Base-by-base conservation (phyloP, 371 early-diverging fungal genomes). In the Rhizopus stolonifer region DNA sequence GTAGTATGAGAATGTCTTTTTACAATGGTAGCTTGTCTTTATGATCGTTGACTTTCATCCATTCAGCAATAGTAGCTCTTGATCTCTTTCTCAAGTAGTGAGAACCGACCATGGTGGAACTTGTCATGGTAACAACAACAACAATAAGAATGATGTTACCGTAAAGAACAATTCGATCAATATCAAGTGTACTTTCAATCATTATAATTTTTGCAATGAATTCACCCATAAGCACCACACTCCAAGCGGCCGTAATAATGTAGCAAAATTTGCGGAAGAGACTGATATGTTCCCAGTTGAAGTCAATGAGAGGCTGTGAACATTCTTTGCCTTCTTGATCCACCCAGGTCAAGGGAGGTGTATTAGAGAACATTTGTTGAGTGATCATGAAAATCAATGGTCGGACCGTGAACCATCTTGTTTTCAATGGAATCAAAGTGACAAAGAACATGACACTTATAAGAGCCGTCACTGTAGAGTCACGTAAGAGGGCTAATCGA, bases 371-470 rank as follows among this genome's bases (percentile, higher is more conserved):
- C 22, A 50, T 22, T 29, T 50, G 50, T 14, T 49, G 50, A n/a
- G 59, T 63, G 33, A 69, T 57, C 29, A 65, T 36, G 50, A 39
- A 66, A 5, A 72, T 62, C 40, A 77, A 26, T 1, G 78, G 80
- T 13, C 60, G 53, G 17, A 67, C 34, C 1, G 32, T 50, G 23
- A 74, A 62, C 61, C 71, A 67, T 29, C 55, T 54, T 8, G 72
- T 72, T 14, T 45, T 34, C 40, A 77, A 22, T 6, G 81, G 81
- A 8, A 76, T 58, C 6, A 80, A 34, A 2, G 78, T 70, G 10
- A 69, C 17, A 8, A 80, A 52, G 52, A 80, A 80, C 59, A 74
- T 57, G 4, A 60, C 1, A 49, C 74, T 74, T 29, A 76, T 55
- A 3, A 78, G 40, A 7, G 64, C 66, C 0, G 71, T 72, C 1